These are phyloP conservation scores for Colletotrichum plurivorum DNA, from an alignment of 2,329 filamentous ascomycete species.

Conservation along the genomic window DNA sequence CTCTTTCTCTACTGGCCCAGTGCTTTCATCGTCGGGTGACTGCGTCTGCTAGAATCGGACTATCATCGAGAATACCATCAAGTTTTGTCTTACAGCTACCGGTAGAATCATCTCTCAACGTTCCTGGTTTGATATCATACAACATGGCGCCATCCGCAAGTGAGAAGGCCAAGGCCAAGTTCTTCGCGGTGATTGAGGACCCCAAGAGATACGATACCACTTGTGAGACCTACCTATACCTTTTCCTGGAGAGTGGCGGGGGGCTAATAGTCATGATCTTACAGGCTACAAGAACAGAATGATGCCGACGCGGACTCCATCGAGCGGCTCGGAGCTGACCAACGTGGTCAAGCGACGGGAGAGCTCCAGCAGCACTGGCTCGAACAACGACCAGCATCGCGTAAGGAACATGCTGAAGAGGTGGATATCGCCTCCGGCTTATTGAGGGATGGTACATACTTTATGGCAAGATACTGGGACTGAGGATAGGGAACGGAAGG, in stretches of 20 bases:
- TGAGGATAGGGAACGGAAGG: neutral
- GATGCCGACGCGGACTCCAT: conserved; percentile 33
- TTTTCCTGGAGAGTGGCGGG: too few relatives aligned
- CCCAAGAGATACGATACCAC: conserved; percentile 33
- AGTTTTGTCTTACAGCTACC: neutral
- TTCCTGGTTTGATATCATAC: neutral
- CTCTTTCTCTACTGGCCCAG: conserved; percentile 15
- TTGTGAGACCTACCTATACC: neutral
- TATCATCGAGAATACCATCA: too few relatives aligned
- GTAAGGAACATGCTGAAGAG: conserved; percentile 33
- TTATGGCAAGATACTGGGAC: neutral
- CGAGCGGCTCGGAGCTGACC: conserved; percentile 32
- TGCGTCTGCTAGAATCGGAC: neutral
- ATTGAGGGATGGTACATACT: neutral
- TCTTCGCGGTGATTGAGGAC: conserved; percentile 33
- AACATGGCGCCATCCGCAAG: conserved; percentile 26
- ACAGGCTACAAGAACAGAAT: conserved; percentile 35
- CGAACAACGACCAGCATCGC: conserved; percentile 12
- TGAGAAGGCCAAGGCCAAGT: conserved; percentile 35
- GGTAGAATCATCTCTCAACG: too few relatives aligned
- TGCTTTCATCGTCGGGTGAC: too few relatives aligned
- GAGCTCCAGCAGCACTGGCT: conserved; percentile 29
- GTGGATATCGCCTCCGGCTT: conserved; percentile 25
- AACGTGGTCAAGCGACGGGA: conserved; percentile 26
- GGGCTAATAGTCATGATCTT: neutral